Percentiles rank a stretch among this genome's conserved stretches.
Evolutionary conservation across 768 basidiomycete species (phyloP).

Genomic region (Agaricus bisporus): DNA sequence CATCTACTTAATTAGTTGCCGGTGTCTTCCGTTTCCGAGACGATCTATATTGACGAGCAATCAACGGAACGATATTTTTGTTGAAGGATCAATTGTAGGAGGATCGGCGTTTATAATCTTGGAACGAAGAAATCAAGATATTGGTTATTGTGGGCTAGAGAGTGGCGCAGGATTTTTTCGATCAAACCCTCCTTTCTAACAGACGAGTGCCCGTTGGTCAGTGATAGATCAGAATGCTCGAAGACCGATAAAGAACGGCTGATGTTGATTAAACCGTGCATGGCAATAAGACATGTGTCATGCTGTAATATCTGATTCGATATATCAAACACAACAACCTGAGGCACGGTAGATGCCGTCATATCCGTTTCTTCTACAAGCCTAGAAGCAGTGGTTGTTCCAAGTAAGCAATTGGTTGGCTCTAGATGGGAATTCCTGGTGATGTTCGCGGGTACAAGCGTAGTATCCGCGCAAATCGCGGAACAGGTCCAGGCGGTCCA

Average conservation of each 20-base stretch:
- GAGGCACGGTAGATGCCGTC: slow-evolving; percentile 6
- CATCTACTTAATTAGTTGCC: neutral
- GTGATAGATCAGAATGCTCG: neutral
- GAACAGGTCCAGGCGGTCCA: neutral
- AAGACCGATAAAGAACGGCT: neutral
- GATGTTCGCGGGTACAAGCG: neutral
- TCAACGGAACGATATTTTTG: neutral
- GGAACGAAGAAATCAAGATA: neutral
- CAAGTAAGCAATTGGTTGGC: neutral
- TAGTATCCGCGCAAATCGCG: neutral
- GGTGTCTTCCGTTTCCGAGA: neutral
- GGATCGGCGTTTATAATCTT: slow-evolving; percentile 1
- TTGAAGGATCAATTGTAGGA: neutral
- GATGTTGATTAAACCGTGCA: neutral
- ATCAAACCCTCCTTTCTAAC: too few species aligned
- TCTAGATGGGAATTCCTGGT: neutral
- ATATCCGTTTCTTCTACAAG: slow-evolving; percentile 1
- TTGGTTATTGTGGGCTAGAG: neutral
- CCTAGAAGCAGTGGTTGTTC: neutral
- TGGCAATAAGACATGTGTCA: slow-evolving; percentile 1
- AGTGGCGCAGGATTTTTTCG: neutral
- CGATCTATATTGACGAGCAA: neutral
- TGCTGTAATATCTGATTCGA: neutral
- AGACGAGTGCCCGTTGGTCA: too few species aligned
- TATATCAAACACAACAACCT: neutral